Evolutionary conservation across 768 basidiomycete species (phyloP), one percentile per base, ranked within the genome.

Genomic region (Suillus discolor): DNA sequence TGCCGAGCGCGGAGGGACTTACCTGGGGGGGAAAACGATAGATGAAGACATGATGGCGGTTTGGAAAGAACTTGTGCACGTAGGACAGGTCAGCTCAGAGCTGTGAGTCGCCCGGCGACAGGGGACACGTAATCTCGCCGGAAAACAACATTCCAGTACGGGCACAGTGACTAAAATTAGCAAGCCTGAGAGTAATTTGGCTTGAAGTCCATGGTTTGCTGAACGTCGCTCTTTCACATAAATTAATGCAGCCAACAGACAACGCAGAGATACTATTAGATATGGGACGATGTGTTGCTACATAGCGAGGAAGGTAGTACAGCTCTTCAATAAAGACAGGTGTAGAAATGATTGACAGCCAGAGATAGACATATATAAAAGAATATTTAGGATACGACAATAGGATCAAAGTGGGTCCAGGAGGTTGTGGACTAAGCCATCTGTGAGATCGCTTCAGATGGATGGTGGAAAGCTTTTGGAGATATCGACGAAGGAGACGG

Each of bases 1-100:
- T 7, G 20, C 25, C 15, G 47, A 25, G 45, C 11, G 16, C 25
- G 4, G 20, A 38, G 13, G 16, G 47, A 63, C 62, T 9, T 34
- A 64, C 65, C 31, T 45, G 31, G 62, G 5, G 16, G 65, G 65
- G 16, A 66, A 57, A 45, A 42, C 38, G 13, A 64, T 60, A 11
- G 65, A 20, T 28, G 45, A 57, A 38, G 65, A 45, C 55, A 64
- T 66, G 39, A 25, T 36, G 49, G 34, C 4, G 25, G 16, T 63
- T 34, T 36, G 34, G 31, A 62, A 53, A 28, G 31, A 36, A 25
- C n/a, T 25, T 49, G 61, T 44, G 12, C 12, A 23, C n/a, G 47
- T 49, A 20, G 12, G 54, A 55, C 20, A 31, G 18, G 5, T 20
- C 9, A 20, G 31, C n/a, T n/a, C n/a, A n/a, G n/a, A n/a, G n/a